A percentile compares a stretch with the other conserved stretches of the same genome.
Conservation (phyloP, 2,329 filamentous ascomycete species). For the Fusarium dlaminii region DNA sequence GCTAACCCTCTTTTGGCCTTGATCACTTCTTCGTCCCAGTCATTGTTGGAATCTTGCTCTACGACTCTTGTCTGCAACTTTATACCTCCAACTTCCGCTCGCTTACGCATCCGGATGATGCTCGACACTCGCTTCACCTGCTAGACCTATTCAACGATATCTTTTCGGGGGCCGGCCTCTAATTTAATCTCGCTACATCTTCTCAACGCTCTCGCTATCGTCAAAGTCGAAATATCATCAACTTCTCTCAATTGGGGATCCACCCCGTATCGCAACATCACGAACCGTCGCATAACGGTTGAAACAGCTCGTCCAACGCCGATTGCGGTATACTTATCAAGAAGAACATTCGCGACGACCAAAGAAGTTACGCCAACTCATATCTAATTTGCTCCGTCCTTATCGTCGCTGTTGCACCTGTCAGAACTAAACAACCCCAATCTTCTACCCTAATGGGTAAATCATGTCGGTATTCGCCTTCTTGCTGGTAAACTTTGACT, state of each 20-base stretch:
- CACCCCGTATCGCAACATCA: slow-evolving; percentile 23
- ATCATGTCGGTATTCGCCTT: slow-evolving; percentile 46
- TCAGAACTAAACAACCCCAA: background rate
- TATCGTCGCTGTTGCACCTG: background rate
- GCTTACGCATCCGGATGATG: slow-evolving; percentile 32
- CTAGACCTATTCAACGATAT: slow-evolving; percentile 1
- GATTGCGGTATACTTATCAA: background rate
- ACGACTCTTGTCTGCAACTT: slow-evolving; percentile 22
- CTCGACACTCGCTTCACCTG: slow-evolving; percentile 35
- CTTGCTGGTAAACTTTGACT: slow-evolving; percentile 13
- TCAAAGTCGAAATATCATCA: slow-evolving; percentile 3
- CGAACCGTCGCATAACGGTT: slow-evolving; percentile 4
- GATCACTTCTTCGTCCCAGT: background rate
- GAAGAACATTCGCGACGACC: background rate
- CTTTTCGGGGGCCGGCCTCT: background rate
- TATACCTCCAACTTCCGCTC: slow-evolving; percentile 17
- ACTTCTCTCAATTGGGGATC: slow-evolving; percentile 14
- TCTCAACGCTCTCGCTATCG: background rate
- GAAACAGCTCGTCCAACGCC: background rate
- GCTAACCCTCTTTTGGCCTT: slow-evolving; percentile 31
- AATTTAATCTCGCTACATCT: background rate
- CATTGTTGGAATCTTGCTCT: slow-evolving; percentile 12
- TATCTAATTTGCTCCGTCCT: background rate
- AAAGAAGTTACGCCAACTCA: background rate
- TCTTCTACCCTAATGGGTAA: slow-evolving; percentile 47